Percentiles rank a stretch among this genome's conserved stretches.
Evolutionary conservation across 2,329 filamentous ascomycete species (phyloP).

Genomic region (Fonsecaea monophora): DNA sequence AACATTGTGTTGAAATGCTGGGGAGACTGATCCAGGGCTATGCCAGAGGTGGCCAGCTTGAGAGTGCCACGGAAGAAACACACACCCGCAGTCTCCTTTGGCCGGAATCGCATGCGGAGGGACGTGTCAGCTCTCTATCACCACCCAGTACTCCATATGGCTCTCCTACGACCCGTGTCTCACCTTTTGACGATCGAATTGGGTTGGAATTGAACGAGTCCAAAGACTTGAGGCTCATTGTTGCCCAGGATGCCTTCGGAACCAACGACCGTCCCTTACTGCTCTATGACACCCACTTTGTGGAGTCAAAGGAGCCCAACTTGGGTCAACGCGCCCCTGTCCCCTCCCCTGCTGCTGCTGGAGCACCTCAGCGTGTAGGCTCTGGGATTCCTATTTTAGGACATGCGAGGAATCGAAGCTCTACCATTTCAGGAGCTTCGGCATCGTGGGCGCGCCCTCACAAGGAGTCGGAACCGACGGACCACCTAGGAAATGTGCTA

Average conservation of each 20-base stretch:
- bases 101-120: conserved; percentile 51
- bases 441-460: conserved; percentile 47
- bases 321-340: conserved; percentile 12
- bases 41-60: conserved; percentile 38
- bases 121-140: conserved; percentile 51
- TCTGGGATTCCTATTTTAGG: conserved; percentile 48
- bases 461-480: conserved; percentile 47
- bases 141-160: conserved; percentile 45
- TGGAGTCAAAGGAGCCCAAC: conserved; percentile 17
- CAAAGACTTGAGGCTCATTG: conserved; percentile 55
- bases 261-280: conserved; percentile 56
- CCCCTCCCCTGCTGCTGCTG: conserved; percentile 18
- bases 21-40: conserved; percentile 37
- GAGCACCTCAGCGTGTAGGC: conserved; percentile 44
- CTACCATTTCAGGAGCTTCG: conserved; percentile 51
- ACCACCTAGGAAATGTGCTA: conserved; percentile 59
- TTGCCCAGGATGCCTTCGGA: conserved; percentile 57
- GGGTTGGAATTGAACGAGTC: conserved; percentile 54
- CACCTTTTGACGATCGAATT: conserved; percentile 55
- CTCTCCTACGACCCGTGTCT: conserved; percentile 51
- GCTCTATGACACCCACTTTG: conserved; percentile 51
- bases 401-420: conserved; percentile 53
- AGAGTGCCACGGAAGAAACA: conserved; percentile 58
- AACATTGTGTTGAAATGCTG: conserved; percentile 28
- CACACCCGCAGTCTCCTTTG: conserved; percentile 57